Base-by-base conservation (phyloP, 176 grass and related monocot species). In the Pharus latifolius region DNA sequence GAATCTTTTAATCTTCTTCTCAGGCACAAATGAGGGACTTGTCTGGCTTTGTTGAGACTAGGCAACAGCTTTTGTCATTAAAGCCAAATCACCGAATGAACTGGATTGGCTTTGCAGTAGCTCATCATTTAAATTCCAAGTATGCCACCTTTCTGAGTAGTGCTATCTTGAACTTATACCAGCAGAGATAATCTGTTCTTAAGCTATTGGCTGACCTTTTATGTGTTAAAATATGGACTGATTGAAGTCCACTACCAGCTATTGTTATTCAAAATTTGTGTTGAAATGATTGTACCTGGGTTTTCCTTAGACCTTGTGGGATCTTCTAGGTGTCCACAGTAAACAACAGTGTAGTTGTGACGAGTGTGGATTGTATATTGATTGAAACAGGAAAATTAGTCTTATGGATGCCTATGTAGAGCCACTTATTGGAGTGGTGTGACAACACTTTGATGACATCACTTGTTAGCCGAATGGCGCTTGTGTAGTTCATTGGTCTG, bases 51-150 rank as follows among this genome's bases (percentile, higher is more conserved):
- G 87, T 99, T 78, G 96, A 99, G 54, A 95, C 96, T 17, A 94
- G 96, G 76, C 96, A 99, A 72, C 96, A 99, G 16, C 96, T 99
- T 75, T 52, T 99, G 63, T 62, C 75, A 2, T 78, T 99, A 32
- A 99, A 99, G 63, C 96, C 96, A 29, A 99, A 91, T 70, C 96
- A 99, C 72, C 90, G 96, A 57, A 99, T 99, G 96, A 99, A 99
- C 87, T 99, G 96, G 96, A 99, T 95, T 82, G 96, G 96, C 44
- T 99, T 99, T 84, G 87, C 96, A 7, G 90, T 99, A 47, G 63
- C 96, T 37, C 90, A 95, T 83, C 87, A 99, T 77, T 84, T 99
- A 80, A 95, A 88, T 88, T 86, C 87, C 49, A 99, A 99, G 96
- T 99, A 91, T 23, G 63, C 51, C 63, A 73, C 12, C n/a, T 76